phyloP scores from a whole-genome alignment of 805 yeast genomes.

The Ogataea dorogensis region DNA sequence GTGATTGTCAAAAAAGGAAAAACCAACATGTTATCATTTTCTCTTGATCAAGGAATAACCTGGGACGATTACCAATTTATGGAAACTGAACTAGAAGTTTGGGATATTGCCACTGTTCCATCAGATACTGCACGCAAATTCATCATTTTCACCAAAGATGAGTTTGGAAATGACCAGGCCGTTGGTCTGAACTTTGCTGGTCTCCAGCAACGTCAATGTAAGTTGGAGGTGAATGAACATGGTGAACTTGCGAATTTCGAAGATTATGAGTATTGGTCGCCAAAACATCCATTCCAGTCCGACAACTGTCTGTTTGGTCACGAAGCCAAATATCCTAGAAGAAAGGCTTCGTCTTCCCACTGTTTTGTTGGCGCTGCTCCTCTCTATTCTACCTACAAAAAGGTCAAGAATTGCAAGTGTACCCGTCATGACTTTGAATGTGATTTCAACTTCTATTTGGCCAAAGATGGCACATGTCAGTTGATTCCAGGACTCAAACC shows the following conservation, averaged over 20 bases:
- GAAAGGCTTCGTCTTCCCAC: constrained; percentile 51
- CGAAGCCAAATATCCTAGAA: constrained; percentile 56
- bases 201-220: constrained; percentile 54
- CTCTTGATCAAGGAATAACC: constrained; percentile 74
- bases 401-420: constrained; percentile 72
- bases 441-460: constrained; percentile 77
- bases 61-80: constrained; percentile 72
- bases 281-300: constrained; percentile 51
- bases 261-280: constrained; percentile 67
- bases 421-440: constrained; percentile 89
- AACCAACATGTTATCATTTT: constrained; percentile 60
- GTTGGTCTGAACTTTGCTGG: constrained; percentile 58
- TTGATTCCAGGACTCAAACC: constrained; percentile 74
- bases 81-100: constrained; percentile 51
- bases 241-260: constrained; percentile 30
- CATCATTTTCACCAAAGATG: constrained; percentile 56
- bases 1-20: constrained; percentile 61
- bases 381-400: constrained; percentile 53
- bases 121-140: constrained; percentile 85
- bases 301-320: constrained; percentile 71
- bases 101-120: constrained; percentile 87
- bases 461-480: constrained; percentile 79
- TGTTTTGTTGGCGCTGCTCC: constrained; percentile 74
- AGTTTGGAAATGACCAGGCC: constrained; percentile 30
- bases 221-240: constrained; percentile 40